Evolutionary conservation across 1,139 yeast species (phyloP).

Genomic region (Entelexis paramagnoliae): DNA sequence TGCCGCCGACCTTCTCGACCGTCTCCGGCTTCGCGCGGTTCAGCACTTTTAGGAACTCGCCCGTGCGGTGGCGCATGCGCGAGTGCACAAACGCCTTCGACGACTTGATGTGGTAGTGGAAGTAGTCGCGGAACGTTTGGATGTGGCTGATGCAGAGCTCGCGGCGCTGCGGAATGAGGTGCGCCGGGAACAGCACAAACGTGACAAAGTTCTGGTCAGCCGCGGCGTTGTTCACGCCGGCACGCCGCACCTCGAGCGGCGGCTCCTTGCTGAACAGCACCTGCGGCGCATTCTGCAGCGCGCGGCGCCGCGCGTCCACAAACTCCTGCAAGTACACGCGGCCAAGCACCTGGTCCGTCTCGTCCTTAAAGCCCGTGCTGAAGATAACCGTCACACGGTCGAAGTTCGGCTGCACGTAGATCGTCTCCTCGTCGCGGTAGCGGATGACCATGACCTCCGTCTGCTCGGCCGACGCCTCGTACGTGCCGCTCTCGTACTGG

Average conservation of each 20-base stretch:
- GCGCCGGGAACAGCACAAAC: slow-evolving; percentile 54
- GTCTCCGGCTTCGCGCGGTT: slow-evolving; percentile 96
- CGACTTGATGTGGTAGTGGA: slow-evolving; percentile 96
- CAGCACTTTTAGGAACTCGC: slow-evolving; percentile 85
- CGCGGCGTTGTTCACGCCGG: slow-evolving; percentile 22
- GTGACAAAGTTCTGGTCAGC: slow-evolving; percentile 36
- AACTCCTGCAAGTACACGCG: slow-evolving; percentile 94
- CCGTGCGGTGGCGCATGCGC: slow-evolving; percentile 92
- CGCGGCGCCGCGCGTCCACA: slow-evolving; percentile 92
- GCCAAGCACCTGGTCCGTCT: slow-evolving; percentile 90
- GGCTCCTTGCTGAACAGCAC: slow-evolving; percentile 84
- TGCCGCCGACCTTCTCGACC: slow-evolving; percentile 37
- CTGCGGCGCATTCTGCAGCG: slow-evolving; percentile 97
- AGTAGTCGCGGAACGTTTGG: slow-evolving; percentile 85
- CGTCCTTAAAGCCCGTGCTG: slow-evolving; percentile 90
- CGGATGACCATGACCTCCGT: slow-evolving; percentile 63
- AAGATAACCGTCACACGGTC: slow-evolving; percentile 96
- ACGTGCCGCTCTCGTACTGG: slow-evolving; percentile 36
- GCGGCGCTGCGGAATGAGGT: slow-evolving; percentile 60
- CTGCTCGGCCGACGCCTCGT: slow-evolving; percentile 37
- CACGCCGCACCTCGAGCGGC: slow-evolving; percentile 68
- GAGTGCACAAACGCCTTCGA: slow-evolving; percentile 98
- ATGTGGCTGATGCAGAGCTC: slow-evolving; percentile 82
- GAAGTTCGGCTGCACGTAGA: slow-evolving; percentile 81
- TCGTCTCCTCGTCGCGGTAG: slow-evolving; percentile 89